phyloP scores from a whole-genome alignment of 164 flowering plant species.

The Litsea cubeba region DNA sequence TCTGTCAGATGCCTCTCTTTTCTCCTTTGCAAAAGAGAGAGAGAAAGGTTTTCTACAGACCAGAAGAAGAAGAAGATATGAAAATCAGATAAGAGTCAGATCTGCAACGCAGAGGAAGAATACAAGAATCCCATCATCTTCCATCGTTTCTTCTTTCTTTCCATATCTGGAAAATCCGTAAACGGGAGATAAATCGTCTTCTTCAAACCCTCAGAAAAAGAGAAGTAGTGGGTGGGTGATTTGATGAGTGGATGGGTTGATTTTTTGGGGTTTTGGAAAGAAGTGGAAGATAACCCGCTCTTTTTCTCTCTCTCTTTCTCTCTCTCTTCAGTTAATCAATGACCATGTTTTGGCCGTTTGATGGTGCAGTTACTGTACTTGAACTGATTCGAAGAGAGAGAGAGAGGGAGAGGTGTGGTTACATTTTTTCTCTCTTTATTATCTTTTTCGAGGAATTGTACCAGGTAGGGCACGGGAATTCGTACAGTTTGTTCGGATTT shows the following conservation, averaged over 20 bases:
- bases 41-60: background rate
- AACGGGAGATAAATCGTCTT: background rate
- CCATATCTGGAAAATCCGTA: background rate
- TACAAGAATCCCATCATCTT: background rate
- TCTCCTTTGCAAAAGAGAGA: background rate
- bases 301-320: background rate
- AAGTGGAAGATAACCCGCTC: background rate
- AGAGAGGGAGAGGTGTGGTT: background rate
- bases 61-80: background rate
- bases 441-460: no score
- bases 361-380: background rate
- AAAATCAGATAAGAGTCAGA: background rate
- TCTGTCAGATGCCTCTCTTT: conserved; percentile 31
- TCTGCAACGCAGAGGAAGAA: background rate
- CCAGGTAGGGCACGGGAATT: no score
- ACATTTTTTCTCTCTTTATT: background rate
- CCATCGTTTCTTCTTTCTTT: background rate
- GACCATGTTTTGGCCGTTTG: no score
- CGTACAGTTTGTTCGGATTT: no score
- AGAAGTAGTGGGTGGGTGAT: no score
- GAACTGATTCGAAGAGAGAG: background rate
- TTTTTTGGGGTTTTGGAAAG: background rate
- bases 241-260: no score
- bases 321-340: background rate
- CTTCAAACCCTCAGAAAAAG: background rate